Percentiles rank a stretch among this genome's conserved stretches.
Conservation (phyloP, 192 early-diverging fungal genomes). For the Coemansia sp. region DNA sequence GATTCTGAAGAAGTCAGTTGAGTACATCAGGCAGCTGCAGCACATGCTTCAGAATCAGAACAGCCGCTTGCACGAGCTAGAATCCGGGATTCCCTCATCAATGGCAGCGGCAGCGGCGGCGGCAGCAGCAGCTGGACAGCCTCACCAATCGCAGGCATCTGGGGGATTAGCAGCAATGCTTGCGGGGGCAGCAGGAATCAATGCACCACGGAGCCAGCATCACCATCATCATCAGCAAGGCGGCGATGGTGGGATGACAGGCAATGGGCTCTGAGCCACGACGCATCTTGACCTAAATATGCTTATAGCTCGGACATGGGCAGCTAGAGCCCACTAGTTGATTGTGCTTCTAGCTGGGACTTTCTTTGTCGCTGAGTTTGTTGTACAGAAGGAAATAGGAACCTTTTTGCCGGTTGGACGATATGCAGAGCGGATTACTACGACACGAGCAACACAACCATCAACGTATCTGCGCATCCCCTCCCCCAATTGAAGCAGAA, state of each 20-base stretch:
- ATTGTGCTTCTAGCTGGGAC: no score
- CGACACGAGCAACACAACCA: neutral
- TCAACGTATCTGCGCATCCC: neutral
- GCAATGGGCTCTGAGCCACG: conserved; percentile 29
- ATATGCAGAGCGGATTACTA: no score
- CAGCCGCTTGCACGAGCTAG: conserved; percentile 73
- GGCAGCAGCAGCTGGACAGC: conserved; percentile 18
- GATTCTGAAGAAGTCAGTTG: conserved; percentile 92
- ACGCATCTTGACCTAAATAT: neutral
- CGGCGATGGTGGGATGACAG: conserved; percentile 36
- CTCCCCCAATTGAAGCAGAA: no score
- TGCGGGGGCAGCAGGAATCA: conserved; percentile 38
- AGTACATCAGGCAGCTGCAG: conserved; percentile 86
- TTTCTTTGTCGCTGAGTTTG: no score
- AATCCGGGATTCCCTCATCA: conserved; percentile 54
- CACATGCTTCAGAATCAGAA: conserved; percentile 64
- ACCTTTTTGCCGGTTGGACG: no score
- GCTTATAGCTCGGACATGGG: neutral
- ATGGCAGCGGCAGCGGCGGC: conserved; percentile 9
- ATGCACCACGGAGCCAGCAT: conserved; percentile 19
- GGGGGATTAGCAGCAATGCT: conserved; percentile 53
- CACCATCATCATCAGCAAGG: conserved; percentile 1
- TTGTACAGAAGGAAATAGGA: no score
- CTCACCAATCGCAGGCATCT: conserved; percentile 47
- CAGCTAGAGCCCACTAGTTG: no score